phyloP scores from a whole-genome alignment of 1,139 yeast species.

The Diutina rugosa region DNA sequence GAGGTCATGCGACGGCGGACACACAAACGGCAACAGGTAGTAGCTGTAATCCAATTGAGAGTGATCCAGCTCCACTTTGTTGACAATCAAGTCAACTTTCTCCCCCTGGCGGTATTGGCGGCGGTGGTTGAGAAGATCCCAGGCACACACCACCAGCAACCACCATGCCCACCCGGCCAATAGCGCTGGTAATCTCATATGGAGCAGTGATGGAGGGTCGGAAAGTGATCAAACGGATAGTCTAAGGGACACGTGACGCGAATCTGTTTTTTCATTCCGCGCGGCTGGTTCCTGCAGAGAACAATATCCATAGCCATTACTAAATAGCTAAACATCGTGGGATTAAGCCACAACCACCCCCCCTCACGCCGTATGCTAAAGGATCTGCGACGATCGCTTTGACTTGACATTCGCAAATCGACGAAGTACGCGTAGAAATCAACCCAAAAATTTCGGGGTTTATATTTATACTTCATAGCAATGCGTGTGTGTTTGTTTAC shows the following conservation, averaged over 20 bases:
- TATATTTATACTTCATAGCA: too few species aligned
- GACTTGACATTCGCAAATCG: too few species aligned
- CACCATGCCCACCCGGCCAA: background rate
- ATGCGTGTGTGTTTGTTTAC: too few species aligned
- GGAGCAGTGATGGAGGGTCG: background rate
- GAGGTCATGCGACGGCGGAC: constrained; percentile 23
- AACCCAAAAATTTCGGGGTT: too few species aligned
- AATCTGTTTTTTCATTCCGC: background rate
- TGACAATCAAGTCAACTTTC: constrained; percentile 55
- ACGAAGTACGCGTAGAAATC: too few species aligned
- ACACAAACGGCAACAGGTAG: constrained; percentile 67
- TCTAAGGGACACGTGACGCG: background rate
- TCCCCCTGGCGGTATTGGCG: constrained; percentile 34
- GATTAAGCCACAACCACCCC: background rate
- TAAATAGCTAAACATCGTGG: background rate
- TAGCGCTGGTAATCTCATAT: background rate
- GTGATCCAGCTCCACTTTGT: constrained; percentile 65
- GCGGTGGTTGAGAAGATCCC: background rate
- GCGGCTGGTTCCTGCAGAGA: background rate
- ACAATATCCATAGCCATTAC: background rate
- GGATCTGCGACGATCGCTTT: too few species aligned
- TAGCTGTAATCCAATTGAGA: constrained; percentile 74
- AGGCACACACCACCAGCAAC: background rate
- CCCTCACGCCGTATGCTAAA: background rate
- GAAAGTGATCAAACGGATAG: background rate